These are phyloP conservation scores for Asterophora lycoperdoides DNA, from an alignment of 768 basidiomycete species.

Conservation along the genomic window DNA sequence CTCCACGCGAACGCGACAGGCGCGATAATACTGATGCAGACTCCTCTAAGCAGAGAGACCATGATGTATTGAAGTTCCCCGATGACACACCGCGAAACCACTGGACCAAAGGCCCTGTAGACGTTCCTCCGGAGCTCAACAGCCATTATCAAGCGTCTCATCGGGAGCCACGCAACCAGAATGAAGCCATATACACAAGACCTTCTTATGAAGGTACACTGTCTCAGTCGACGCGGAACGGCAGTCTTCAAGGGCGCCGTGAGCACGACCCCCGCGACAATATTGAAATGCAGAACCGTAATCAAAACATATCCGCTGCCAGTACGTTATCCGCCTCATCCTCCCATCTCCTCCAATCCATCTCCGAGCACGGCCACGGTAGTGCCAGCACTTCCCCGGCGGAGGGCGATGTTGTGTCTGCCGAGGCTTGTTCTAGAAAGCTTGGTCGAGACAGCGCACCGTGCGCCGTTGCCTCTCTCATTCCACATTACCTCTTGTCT, in stretches of 20 bases:
- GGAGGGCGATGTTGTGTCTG: slow-evolving; percentile 16
- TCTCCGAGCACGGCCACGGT: slow-evolving; percentile 32
- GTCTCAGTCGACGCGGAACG: slow-evolving; percentile 19
- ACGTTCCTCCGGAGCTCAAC: slow-evolving; percentile 17
- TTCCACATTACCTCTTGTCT: slow-evolving; percentile 22
- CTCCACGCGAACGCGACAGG: slow-evolving; percentile 24
- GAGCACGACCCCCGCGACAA: slow-evolving; percentile 25
- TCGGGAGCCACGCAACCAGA: slow-evolving; percentile 9
- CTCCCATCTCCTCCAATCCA: slow-evolving; percentile 37
- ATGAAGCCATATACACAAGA: slow-evolving; percentile 11
- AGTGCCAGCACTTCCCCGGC: slow-evolving; percentile 19
- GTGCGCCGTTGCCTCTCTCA: slow-evolving; percentile 21
- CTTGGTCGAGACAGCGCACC: slow-evolving; percentile 24
- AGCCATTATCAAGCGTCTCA: slow-evolving; percentile 20
- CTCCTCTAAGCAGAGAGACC: slow-evolving; percentile 23
- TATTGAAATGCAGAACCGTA: slow-evolving; percentile 26
- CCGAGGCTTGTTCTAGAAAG: slow-evolving; percentile 14
- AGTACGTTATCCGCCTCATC: slow-evolving; percentile 66
- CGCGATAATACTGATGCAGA: slow-evolving; percentile 29
- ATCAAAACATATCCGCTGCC: slow-evolving; percentile 37
- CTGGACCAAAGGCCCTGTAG: slow-evolving; percentile 21
- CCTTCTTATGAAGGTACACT: slow-evolving; percentile 21
- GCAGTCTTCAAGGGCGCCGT: slow-evolving; percentile 25
- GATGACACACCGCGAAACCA: slow-evolving; percentile 22
- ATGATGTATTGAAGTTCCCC: slow-evolving; percentile 15